Evolutionary conservation across 805 yeast species (phyloP).

Genomic region (Candida nitratophila): DNA sequence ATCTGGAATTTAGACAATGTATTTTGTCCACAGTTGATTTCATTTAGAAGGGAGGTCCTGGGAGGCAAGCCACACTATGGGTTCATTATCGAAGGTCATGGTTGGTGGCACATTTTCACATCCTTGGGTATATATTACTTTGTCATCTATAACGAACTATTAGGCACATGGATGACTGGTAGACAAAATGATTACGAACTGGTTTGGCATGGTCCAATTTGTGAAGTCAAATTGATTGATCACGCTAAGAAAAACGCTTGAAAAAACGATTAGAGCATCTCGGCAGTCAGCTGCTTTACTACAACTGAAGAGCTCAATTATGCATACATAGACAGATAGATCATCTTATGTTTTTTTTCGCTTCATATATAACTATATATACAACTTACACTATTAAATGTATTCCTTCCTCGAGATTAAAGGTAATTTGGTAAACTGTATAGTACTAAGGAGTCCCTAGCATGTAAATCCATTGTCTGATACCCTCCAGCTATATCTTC

Average conservation of each 20-base stretch:
- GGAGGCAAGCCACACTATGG: constrained; percentile 74
- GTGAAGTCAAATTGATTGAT: constrained; percentile 34
- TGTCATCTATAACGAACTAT: constrained; percentile 69
- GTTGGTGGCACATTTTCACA: constrained; percentile 94
- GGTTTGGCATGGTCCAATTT: constrained; percentile 49
- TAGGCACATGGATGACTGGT: constrained; percentile 60
- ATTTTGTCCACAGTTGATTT: constrained; percentile 54
- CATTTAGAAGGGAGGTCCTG: constrained; percentile 45
- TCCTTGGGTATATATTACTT: constrained; percentile 86
- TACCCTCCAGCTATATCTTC: too few relatives aligned
- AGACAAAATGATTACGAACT: constrained; percentile 48
- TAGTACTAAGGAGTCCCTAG: too few relatives aligned
- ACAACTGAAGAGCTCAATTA: too few relatives aligned
- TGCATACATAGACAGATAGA: too few relatives aligned
- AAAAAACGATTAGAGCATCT: too few relatives aligned
- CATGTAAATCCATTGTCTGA: too few relatives aligned
- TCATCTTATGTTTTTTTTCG: too few relatives aligned
- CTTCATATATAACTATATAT: too few relatives aligned
- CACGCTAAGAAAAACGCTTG: constrained; percentile 3
- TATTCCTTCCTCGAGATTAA: too few relatives aligned
- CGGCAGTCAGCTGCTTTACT: too few relatives aligned
- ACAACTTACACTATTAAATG: too few relatives aligned
- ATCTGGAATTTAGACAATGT: constrained; percentile 89
- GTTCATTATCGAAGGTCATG: constrained; percentile 81
- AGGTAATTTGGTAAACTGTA: too few relatives aligned